Base-by-base conservation (phyloP, 2,329 filamentous ascomycete genomes). In the Ophiocordyceps sinensis region DNA sequence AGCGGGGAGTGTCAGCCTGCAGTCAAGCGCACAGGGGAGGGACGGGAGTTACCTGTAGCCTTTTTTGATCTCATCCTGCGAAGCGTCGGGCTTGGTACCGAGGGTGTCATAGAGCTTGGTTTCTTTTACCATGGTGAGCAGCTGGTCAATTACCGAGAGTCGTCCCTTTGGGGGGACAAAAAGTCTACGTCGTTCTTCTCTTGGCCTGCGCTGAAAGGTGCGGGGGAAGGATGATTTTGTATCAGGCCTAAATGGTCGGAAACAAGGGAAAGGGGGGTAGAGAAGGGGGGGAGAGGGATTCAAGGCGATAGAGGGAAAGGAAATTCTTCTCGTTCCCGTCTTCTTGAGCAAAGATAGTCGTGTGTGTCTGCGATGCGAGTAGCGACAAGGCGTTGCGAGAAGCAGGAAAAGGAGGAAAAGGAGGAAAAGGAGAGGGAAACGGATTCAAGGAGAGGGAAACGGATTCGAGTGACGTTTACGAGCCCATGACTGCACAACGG, bases 31-130 rank as follows among this genome's bases (percentile, higher is more conserved):
- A 12, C 14, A 15, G 19, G 8, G n/a, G 11, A 29, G 14, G 11
- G 17, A 23, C 6, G 21, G 2, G 17, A 56, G 75, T 63, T 79
- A 85, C 80, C 84, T 76, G 63, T 94, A 94, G 44, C 79, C 91
- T 61, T 96, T 98, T 62, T 95, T 96, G 60, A 98, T 94, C 49
- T 96, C 89, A 57, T 95, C 89, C 64, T 93, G 85, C 21, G 78
- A 73, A 21, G 88, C 86, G 45, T 79, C 75, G 31, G 89, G 76
- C 60, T 85, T 82, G 63, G 95, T 69, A 58, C 73, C 70, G 54
- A 98, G 72, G 48, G 77, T 73, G 63, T 96, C 86, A 71, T 98
- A 98, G 48, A 96, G 80, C 65, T 93, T 94, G 41, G 84, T 91
- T 70, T 96, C 89, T 54, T 85, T 83, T 52, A 93, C 86, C 89